Conservation (phyloP, 139 green algal genomes). For the Micractinium sp. region DNA sequence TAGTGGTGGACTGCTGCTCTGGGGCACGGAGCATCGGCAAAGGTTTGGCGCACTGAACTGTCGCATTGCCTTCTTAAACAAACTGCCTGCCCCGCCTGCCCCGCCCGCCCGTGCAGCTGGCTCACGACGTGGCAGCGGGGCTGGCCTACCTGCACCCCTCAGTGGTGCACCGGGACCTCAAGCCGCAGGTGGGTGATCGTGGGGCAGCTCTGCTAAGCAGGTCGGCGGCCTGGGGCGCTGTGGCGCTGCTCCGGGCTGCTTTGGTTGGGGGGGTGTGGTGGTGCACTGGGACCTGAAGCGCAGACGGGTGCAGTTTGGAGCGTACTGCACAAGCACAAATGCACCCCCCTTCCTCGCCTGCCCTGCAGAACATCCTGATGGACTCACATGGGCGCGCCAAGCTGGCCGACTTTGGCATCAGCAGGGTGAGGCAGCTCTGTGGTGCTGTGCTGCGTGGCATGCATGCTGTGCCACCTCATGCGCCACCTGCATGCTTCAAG, state of each 20-base stretch:
- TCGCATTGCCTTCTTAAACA: neutral
- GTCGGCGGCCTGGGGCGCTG: neutral
- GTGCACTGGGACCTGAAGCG: constrained; percentile 82
- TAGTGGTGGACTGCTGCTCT: neutral
- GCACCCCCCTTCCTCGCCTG: too few species aligned
- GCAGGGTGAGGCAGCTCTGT: constrained; percentile 14
- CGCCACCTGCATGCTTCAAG: too few species aligned
- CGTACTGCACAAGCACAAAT: too few species aligned
- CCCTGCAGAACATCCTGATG: constrained; percentile 77
- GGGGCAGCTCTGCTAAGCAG: too few species aligned
- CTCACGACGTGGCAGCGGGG: constrained; percentile 69
- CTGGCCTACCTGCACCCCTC: constrained; percentile 82
- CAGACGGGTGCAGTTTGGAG: too few species aligned
- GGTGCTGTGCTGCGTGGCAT: too few species aligned
- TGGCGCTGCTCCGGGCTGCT: neutral
- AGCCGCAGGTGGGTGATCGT: constrained; percentile 56
- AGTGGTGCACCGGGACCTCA: constrained; percentile 84
- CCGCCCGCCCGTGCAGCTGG: constrained; percentile 32
- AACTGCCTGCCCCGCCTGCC: neutral
- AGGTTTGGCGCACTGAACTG: too few species aligned
- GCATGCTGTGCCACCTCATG: too few species aligned
- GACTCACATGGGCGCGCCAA: constrained; percentile 67
- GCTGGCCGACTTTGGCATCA: constrained; percentile 90
- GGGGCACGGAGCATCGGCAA: too few species aligned
- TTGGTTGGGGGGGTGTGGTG: too few species aligned